Base-by-base conservation (phyloP, 345 rosid genomes). In the Pugionium dolabratum region DNA sequence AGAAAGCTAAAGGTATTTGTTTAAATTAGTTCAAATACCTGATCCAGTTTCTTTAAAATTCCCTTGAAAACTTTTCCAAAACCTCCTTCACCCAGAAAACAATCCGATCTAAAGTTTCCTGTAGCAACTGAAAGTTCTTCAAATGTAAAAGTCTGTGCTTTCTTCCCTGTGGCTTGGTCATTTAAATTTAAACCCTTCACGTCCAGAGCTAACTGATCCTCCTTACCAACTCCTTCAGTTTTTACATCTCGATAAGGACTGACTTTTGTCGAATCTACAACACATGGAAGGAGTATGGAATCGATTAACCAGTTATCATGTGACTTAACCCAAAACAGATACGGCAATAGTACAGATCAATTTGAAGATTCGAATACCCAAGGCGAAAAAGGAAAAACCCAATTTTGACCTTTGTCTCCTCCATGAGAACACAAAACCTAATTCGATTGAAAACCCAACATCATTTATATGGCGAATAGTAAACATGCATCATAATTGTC, bases 141-240 rank as follows among this genome's bases (percentile, higher is more conserved):
- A n/a, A 40, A 40, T 9, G 44, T 40, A 40, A 40, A 86, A 31
- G 82, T 66, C 37, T 78, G 79, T 18, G 86, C 93, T 34, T 63
- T 70, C 68, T 66, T 80, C 85, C 77, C 80, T 67, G 79, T 75
- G 9, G 71, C 67, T 58, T 79, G 80, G 57, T 81, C 81, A 31
- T 56, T 77, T 51, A 81, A 62, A 73, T 89, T 81, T 59, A 80
- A 65, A 69, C 73, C 80, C 41, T 80, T 80, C 57, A 62, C 80
- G 48, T 85, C 91, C 7, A 61, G 32, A 45, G 84, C 68, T 50
- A 78, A 67, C 60, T 75, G 80, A 62, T 87, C 86, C 66, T 77
- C 77, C 7, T 71, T 79, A 54, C 70, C 70, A 47, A 30, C 74
- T 62, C 55, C 82, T 51, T 80, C 83, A 43, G 53, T 69, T 32